Base-by-base conservation (phyloP, 345 rosid species). In the Eucalyptus guilfoylei region DNA sequence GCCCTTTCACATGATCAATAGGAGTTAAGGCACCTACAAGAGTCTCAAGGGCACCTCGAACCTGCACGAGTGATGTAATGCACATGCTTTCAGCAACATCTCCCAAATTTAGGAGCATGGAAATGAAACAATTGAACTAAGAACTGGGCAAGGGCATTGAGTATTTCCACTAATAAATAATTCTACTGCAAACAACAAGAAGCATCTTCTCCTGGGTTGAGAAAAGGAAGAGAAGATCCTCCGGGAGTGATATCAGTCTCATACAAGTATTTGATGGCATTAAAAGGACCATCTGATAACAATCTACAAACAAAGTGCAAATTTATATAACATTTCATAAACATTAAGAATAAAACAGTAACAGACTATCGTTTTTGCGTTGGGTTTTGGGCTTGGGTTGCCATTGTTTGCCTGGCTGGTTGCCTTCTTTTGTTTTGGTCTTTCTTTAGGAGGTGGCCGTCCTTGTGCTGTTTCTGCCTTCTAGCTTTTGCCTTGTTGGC, bases 41-140 rank as follows among this genome's bases (percentile, higher is more conserved):
- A 90, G 99, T 97, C 95, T 98, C 99, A 72, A 98, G 94, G 54
- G 99, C 96, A 88, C 98, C 99, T 69, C 97, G 95, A 91, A 96
- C 96, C 99, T 98, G 90, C 91, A 93, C 6, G 24, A 72, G 10
- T 37, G 6, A 64, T 62, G 49, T 67, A 48, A 86, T 47, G 44
- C 54, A 42, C 55, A 50, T 26, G 34, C 52, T 50, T 5, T 81
- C 87, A 16, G 42, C 85, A 52, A 49, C 67, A 37, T 34, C 24
- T 72, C 45, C 81, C 14, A 6, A 72, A 37, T 72, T 72, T 5
- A 37, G 26, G 42, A 72, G 45, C 81, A 37, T 72, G 45, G 81
- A 0, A 37, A 21, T 72, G 45, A 72, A 72, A 72, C 45, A 37
- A 72, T 72, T 72, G 14, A 37, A 72, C 26, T 72, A 37, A 72